These are phyloP conservation scores for Eucalyptus urophylla DNA, from an alignment of 345 rosid species.

Conservation along the genomic window DNA sequence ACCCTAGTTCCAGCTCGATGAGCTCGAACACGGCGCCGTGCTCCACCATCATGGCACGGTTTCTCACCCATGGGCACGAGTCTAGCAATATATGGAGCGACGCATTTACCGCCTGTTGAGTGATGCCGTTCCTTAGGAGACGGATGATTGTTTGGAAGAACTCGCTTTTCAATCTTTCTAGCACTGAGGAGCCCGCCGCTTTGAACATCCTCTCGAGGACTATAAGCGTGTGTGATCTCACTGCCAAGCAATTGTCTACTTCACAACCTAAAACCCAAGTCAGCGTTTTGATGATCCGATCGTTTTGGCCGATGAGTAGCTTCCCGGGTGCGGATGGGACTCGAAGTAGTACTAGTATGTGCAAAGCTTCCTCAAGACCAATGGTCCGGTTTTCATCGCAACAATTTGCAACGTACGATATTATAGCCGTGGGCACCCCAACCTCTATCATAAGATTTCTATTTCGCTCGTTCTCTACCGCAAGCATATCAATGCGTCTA, in stretches of 20 bases:
- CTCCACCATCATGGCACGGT: constrained; percentile 41
- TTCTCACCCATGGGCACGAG: constrained; percentile 46
- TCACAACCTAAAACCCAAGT: constrained; percentile 31
- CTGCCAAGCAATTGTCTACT: neutral
- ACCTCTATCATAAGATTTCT: constrained; percentile 40
- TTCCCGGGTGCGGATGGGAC: constrained; percentile 17
- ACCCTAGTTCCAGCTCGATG: constrained; percentile 47
- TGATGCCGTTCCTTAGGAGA: constrained; percentile 18
- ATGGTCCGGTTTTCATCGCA: neutral
- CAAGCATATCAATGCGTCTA: constrained; percentile 27
- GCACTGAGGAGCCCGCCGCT: constrained; percentile 12
- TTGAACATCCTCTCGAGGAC: constrained; percentile 22
- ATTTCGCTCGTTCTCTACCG: constrained; percentile 33
- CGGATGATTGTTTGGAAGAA: constrained; percentile 25
- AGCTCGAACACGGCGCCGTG: constrained; percentile 41
- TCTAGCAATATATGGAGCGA: constrained; percentile 32
- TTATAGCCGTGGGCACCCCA: constrained; percentile 26
- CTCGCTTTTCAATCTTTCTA: constrained; percentile 34
- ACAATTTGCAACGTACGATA: constrained; percentile 17
- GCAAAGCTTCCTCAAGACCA: constrained; percentile 42
- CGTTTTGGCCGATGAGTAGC: constrained; percentile 8
- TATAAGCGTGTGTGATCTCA: constrained; percentile 26
- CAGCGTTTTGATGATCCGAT: constrained; percentile 26
- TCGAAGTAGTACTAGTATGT: constrained; percentile 22
- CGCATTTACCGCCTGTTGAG: constrained; percentile 33